These are phyloP conservation scores for Irpex sp. DNA, from an alignment of 1,284 basidiomycete species.

Conservation along the genomic window DNA sequence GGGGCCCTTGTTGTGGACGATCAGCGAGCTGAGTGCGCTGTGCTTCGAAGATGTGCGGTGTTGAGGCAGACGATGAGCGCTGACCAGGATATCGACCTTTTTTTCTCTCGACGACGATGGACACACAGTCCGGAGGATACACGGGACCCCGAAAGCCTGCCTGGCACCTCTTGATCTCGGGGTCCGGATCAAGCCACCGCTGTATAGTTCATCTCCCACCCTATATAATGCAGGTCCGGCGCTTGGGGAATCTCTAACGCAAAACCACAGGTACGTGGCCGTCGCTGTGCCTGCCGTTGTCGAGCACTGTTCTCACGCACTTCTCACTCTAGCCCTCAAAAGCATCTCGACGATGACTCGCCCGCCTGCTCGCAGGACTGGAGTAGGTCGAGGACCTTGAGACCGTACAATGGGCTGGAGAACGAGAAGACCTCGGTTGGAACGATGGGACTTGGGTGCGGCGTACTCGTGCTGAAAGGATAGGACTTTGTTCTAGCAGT, in stretches of 20 bases:
- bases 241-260: slow-evolving; percentile 40
- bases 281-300: not conserved
- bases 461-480: slow-evolving; percentile 43
- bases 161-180: slow-evolving; percentile 18
- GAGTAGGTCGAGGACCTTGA: slow-evolving; percentile 78
- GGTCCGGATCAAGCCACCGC: slow-evolving; percentile 31
- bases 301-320: slow-evolving; percentile 10
- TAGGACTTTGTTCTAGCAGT: slow-evolving; percentile 36
- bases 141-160: slow-evolving; percentile 22
- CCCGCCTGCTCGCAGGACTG: slow-evolving; percentile 63
- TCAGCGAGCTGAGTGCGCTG: slow-evolving; percentile 30
- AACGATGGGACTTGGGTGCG: slow-evolving; percentile 87
- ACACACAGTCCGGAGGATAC: slow-evolving; percentile 6
- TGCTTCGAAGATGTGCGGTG: not conserved
- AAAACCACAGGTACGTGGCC: slow-evolving; percentile 55
- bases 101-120: slow-evolving; percentile 3
- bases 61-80: slow-evolving; percentile 17
- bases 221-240: slow-evolving; percentile 18
- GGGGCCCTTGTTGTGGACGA: slow-evolving; percentile 52
- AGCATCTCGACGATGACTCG: slow-evolving; percentile 84
- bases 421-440: slow-evolving; percentile 37
- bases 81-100: slow-evolving; percentile 8
- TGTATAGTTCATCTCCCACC: slow-evolving; percentile 34
- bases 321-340: slow-evolving; percentile 52
- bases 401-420: slow-evolving; percentile 81